Evolutionary conservation across 2,329 filamentous ascomycete genomes (phyloP).

Genomic region (Monosporascus sp.): DNA sequence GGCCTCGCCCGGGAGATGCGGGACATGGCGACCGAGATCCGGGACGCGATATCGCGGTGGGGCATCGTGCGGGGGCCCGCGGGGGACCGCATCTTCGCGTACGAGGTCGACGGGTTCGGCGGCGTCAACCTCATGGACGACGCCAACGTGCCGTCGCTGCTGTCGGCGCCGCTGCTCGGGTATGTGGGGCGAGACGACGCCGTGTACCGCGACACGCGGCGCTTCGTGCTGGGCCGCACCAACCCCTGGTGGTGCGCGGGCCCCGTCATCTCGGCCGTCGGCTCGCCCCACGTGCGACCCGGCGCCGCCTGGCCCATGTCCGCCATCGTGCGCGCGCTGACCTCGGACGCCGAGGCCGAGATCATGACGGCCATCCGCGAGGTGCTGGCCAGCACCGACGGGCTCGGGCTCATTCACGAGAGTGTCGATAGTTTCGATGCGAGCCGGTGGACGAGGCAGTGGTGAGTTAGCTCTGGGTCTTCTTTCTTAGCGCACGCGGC

Average conservation of each 20-base stretch:
- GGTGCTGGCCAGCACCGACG: conserved; percentile 63
- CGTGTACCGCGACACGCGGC: conserved; percentile 73
- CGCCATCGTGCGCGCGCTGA: conserved; percentile 47
- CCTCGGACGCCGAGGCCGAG: conserved; percentile 66
- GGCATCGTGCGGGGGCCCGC: conserved; percentile 50
- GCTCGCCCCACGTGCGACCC: conserved; percentile 60
- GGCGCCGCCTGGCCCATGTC: conserved; percentile 54
- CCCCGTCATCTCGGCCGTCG: conserved; percentile 63
- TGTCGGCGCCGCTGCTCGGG: conserved; percentile 59
- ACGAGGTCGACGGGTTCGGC: conserved; percentile 72
- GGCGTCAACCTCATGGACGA: conserved; percentile 64
- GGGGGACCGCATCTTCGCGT: conserved; percentile 59
- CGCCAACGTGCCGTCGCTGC: conserved; percentile 63
- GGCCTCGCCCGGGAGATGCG: conserved; percentile 50
- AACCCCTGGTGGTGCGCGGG: conserved; percentile 77
- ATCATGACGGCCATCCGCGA: conserved; percentile 60
- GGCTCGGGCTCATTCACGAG: conserved; percentile 77
- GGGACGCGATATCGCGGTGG: conserved; percentile 61
- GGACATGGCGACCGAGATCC: conserved; percentile 56
- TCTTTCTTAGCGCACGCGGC: neutral
- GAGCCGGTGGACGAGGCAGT: conserved; percentile 36
- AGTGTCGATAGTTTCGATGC: conserved; percentile 63
- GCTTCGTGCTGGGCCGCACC: conserved; percentile 66
- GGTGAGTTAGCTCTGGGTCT: conserved; percentile 26
- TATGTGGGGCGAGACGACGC: conserved; percentile 53